Evolutionary conservation across 441 rosid species (phyloP).

Genomic region (Arabidopsis hybrid): DNA sequence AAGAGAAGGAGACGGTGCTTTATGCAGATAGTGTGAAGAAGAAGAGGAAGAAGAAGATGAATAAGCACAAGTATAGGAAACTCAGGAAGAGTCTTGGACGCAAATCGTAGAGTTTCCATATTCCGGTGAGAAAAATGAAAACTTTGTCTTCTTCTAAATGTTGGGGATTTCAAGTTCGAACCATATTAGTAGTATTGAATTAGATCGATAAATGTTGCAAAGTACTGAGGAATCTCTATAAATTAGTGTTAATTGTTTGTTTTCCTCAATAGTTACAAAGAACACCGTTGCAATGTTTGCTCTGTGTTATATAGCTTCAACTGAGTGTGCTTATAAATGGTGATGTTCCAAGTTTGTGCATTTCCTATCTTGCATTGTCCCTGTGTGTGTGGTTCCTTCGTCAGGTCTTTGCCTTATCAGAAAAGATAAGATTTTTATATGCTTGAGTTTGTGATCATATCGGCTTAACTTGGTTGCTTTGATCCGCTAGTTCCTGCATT

Average conservation of each 20-base stretch:
- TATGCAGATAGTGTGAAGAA: constrained; percentile 88
- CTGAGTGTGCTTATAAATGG: not conserved
- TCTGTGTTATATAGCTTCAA: not conserved
- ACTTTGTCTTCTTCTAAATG: constrained; percentile 5
- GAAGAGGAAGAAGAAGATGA: constrained; percentile 95
- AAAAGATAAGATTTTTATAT: not conserved
- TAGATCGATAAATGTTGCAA: not conserved
- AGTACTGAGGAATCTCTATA: not conserved
- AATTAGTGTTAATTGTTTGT: not conserved
- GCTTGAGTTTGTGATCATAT: not conserved
- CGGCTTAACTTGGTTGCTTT: not conserved
- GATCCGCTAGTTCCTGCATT: not conserved
- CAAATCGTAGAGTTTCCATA: too few relatives aligned
- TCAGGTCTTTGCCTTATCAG: not conserved
- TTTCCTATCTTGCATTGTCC: constrained; percentile 2
- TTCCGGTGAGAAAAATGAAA: too few relatives aligned
- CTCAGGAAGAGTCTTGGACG: constrained; percentile 61
- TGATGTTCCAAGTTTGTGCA: not conserved
- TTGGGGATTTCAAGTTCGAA: not conserved
- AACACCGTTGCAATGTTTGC: not conserved
- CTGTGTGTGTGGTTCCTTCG: not conserved
- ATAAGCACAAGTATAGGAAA: constrained; percentile 84
- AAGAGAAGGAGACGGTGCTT: constrained; percentile 35
- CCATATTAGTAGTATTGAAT: not conserved
- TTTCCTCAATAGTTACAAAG: too few relatives aligned